Conservation (phyloP, 106 monocot genomes). For the Acorus calamus region DNA sequence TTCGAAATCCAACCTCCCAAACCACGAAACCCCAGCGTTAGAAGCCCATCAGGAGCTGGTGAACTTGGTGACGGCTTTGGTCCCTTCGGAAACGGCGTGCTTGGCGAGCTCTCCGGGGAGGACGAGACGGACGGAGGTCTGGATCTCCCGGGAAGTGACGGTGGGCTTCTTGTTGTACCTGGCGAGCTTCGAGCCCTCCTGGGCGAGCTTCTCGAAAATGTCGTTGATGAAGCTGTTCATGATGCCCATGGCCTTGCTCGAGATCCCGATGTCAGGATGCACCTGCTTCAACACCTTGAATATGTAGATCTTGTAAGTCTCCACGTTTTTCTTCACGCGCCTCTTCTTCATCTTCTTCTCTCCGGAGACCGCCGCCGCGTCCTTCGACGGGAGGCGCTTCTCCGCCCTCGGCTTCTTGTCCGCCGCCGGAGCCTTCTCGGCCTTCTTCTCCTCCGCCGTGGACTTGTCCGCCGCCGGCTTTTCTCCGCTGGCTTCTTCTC, state of each 20-base stretch:
- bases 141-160: constrained; percentile 54
- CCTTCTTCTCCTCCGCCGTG: no score
- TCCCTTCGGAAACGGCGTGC: constrained; percentile 57
- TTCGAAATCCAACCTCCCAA: no score
- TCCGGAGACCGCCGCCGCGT: no score
- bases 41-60: constrained; percentile 20
- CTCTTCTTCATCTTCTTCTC: constrained; percentile 49
- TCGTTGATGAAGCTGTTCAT: constrained; percentile 99
- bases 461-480: no score
- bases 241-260: constrained; percentile 93
- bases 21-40: no score
- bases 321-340: constrained; percentile 22
- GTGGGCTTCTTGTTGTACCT: constrained; percentile 73
- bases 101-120: constrained; percentile 53
- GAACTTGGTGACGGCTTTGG: constrained; percentile 68
- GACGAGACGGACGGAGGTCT: constrained; percentile 48
- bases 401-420: no score
- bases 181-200: constrained; percentile 46
- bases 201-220: constrained; percentile 95
- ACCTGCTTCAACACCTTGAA: constrained; percentile 99
- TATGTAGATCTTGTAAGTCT: constrained; percentile 99
- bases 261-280: constrained; percentile 93
- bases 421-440: no score
- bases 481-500: no score
- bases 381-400: no score